Conservation (phyloP, 2,329 filamentous ascomycete species). For the Aureobasidium mangrovei region DNA sequence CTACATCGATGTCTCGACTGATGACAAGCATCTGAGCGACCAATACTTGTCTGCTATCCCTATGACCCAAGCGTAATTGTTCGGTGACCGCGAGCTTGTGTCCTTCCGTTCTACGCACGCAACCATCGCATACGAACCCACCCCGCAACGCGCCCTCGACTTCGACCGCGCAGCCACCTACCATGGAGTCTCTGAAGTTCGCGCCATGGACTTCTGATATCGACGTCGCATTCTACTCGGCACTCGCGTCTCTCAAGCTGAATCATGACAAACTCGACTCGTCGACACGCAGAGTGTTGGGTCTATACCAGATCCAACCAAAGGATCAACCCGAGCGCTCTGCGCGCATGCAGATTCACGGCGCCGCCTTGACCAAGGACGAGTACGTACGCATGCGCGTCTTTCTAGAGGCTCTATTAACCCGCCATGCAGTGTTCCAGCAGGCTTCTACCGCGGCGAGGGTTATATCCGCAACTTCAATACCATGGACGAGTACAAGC, state of each 20-base stretch:
- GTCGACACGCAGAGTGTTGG: slow-evolving; percentile 76
- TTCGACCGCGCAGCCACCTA: slow-evolving; percentile 2
- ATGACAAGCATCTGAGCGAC: too few species aligned
- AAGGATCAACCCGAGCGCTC: slow-evolving; percentile 64
- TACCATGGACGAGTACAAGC: slow-evolving; percentile 86
- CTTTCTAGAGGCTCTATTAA: neutral
- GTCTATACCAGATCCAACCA: slow-evolving; percentile 77
- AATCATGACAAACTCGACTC: slow-evolving; percentile 96
- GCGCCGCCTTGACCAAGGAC: slow-evolving; percentile 73
- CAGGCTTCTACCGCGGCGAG: slow-evolving; percentile 70
- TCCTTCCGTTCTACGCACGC: neutral
- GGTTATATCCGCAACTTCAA: slow-evolving; percentile 95
- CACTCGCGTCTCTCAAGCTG: slow-evolving; percentile 87
- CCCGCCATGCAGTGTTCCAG: slow-evolving; percentile 47
- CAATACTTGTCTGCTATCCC: too few species aligned
- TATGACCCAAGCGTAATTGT: too few species aligned
- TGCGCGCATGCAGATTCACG: slow-evolving; percentile 82
- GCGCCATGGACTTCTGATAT: slow-evolving; percentile 89
- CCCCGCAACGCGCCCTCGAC: slow-evolving; percentile 14
- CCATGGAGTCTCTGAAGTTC: slow-evolving; percentile 54
- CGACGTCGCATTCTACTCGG: slow-evolving; percentile 88
- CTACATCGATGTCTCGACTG: too few species aligned
- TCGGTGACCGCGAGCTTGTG: too few species aligned
- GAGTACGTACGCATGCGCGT: slow-evolving; percentile 49
- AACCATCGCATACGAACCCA: neutral